A percentile compares a stretch with the other conserved stretches of the same genome.
Evolutionary conservation across 306 rosid genomes (phyloP).

Genomic region (Sicyos baderoa): DNA sequence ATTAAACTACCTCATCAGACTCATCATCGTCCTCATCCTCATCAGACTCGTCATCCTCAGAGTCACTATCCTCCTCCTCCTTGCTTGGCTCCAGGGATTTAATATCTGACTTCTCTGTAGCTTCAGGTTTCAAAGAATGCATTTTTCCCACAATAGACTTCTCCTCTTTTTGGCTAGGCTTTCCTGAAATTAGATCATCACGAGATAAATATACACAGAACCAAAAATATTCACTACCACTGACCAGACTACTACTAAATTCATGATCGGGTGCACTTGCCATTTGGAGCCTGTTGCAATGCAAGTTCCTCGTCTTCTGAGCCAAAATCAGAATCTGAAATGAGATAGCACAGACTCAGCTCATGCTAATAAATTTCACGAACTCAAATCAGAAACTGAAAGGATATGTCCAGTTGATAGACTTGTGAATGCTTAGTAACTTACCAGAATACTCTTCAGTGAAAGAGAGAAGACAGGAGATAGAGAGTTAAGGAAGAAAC

Average conservation of each 20-base stretch:
- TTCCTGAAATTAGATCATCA: conserved; percentile 31
- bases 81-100: conserved; percentile 51
- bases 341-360: not conserved
- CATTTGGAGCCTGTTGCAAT: conserved; percentile 42
- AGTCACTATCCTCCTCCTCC: conserved; percentile 35
- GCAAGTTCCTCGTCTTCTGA: conserved; percentile 33
- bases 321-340: conserved; percentile 29
- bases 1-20: conserved; percentile 37
- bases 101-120: conserved; percentile 38
- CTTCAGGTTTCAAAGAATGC: conserved; percentile 27
- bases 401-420: not conserved
- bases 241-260: not conserved
- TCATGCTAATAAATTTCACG: not conserved
- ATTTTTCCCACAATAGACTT: conserved; percentile 32
- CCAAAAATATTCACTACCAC: not conserved
- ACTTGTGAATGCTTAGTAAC: not conserved
- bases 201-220: not conserved
- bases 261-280: conserved; percentile 23
- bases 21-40: conserved; percentile 24
- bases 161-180: conserved; percentile 27
- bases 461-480: conserved; percentile 22
- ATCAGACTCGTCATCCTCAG: conserved; percentile 35
- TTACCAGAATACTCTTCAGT: conserved; percentile 40
- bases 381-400: not conserved
- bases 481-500: conserved; percentile 32